Conservation (phyloP, 345 rosid genomes). For the Citrus glauca region DNA sequence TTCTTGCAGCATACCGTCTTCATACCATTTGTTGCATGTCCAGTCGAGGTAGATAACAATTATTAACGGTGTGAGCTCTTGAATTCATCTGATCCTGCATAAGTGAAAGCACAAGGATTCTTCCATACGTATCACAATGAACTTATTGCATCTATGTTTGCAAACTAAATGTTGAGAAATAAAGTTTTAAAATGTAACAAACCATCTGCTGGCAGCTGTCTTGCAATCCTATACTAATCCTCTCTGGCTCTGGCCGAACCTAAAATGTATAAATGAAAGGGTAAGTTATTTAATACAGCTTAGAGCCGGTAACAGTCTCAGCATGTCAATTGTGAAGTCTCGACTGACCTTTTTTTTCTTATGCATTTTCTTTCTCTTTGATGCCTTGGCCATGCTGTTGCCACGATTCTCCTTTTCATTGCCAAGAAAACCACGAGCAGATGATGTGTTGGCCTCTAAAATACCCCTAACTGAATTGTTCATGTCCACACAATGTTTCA, state of each 20-base stretch:
- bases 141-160: background rate
- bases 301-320: background rate
- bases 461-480: slow-evolving; percentile 29
- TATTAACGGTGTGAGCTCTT: slow-evolving; percentile 32
- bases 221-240: slow-evolving; percentile 30
- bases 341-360: slow-evolving; percentile 57
- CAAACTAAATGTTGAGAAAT: background rate
- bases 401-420: slow-evolving; percentile 22
- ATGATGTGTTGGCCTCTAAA: slow-evolving; percentile 25
- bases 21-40: slow-evolving; percentile 37
- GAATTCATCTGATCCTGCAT: slow-evolving; percentile 43
- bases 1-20: background rate
- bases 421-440: slow-evolving; percentile 23
- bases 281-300: background rate
- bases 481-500: slow-evolving; percentile 19
- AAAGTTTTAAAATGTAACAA: slow-evolving; percentile 11
- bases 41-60: slow-evolving; percentile 44
- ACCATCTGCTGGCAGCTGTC: slow-evolving; percentile 42
- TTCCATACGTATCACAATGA: background rate
- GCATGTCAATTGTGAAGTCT: slow-evolving; percentile 9
- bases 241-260: slow-evolving; percentile 32
- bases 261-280: slow-evolving; percentile 17
- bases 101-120: slow-evolving; percentile 2
- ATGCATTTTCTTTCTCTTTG: slow-evolving; percentile 42
- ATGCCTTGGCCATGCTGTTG: slow-evolving; percentile 22